Conservation (phyloP, 2,329 filamentous ascomycete genomes). For the Orbilia oligospora region DNA sequence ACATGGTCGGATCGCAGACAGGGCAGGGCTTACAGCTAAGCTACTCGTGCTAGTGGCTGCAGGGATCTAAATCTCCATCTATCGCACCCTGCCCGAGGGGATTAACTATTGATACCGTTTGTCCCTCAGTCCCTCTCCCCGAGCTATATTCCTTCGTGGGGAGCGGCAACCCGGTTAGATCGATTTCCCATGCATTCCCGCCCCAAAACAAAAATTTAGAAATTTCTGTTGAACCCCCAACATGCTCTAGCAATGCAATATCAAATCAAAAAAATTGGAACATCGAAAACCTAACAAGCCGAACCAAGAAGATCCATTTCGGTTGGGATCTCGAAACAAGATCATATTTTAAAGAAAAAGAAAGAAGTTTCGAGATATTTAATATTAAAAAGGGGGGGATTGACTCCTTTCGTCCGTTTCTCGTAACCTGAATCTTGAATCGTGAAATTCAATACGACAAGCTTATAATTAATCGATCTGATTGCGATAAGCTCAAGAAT, state of each 20-base stretch:
- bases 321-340: conserved; percentile 58
- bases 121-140: neutral
- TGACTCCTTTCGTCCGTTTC: conserved; percentile 44
- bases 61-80: conserved; percentile 13
- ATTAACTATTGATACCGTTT: neutral
- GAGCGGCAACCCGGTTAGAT: conserved; percentile 12
- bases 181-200: neutral
- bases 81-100: conserved; percentile 22
- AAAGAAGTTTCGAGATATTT: neutral
- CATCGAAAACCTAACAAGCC: neutral
- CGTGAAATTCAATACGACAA: conserved; percentile 41
- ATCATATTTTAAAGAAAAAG: neutral
- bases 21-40: neutral
- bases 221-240: conserved; percentile 61
- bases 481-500: conserved; percentile 22
- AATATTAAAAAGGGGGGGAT: conserved; percentile 10
- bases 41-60: neutral
- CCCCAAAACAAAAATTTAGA: conserved; percentile 46
- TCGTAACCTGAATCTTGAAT: conserved; percentile 31
- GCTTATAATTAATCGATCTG: neutral
- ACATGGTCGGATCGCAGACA: conserved; percentile 10
- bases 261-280: conserved; percentile 9
- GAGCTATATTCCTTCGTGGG: conserved; percentile 22
- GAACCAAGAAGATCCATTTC: too few relatives aligned
- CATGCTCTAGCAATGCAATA: conserved; percentile 20